Evolutionary conservation across 2,329 filamentous ascomycete species (phyloP).

Genomic region (Mycosphaerelloides madeirae): DNA sequence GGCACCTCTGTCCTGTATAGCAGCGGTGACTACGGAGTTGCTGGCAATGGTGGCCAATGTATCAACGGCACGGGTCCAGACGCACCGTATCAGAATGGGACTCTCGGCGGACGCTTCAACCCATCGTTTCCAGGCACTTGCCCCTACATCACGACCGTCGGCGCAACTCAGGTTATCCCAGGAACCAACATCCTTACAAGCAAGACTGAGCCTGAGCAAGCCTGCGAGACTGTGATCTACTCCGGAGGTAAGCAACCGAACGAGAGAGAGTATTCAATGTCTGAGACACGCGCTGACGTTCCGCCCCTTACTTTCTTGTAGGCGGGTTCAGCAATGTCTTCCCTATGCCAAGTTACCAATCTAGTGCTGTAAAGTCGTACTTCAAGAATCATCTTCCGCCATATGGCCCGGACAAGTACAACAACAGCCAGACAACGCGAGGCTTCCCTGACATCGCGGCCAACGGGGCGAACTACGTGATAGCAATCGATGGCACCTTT

Average conservation of each 20-base stretch:
- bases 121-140: constrained; percentile 35
- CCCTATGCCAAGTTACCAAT: constrained; percentile 46
- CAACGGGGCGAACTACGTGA: constrained; percentile 32
- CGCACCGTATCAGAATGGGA: constrained; percentile 28
- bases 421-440: constrained; percentile 17
- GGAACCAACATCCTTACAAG: constrained; percentile 19
- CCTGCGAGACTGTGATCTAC: constrained; percentile 44
- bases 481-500: constrained; percentile 43
- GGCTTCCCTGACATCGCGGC: constrained; percentile 34
- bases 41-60: constrained; percentile 20
- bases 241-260: no score
- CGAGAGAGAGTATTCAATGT: no score
- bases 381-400: constrained; percentile 37
- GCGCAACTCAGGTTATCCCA: constrained; percentile 40
- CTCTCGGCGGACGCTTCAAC: constrained; percentile 39
- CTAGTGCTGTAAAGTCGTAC: constrained; percentile 37
- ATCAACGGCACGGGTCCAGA: constrained; percentile 18
- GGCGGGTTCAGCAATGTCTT: constrained; percentile 52
- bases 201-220: constrained; percentile 37
- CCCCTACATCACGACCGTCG: constrained; percentile 41
- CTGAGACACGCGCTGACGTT: no score
- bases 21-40: constrained; percentile 45
- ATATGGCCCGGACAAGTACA: constrained; percentile 16
- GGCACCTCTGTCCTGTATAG: constrained; percentile 47
- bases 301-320: no score